Evolutionary conservation across 768 basidiomycete genomes (phyloP).

Genomic region (Calocybe indica): DNA sequence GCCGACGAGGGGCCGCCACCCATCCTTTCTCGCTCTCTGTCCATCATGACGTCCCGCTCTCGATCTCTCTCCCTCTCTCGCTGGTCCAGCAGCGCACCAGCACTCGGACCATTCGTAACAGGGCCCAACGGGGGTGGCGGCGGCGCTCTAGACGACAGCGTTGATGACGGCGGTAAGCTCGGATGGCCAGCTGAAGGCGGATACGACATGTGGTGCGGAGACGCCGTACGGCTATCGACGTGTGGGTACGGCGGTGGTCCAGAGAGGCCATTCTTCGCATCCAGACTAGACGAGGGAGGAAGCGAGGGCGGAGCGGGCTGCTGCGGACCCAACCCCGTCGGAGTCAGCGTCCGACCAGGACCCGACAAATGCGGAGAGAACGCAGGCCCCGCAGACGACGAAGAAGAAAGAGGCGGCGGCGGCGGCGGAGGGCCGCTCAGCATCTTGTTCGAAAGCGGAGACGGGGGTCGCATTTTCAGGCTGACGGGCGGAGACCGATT

Average conservation of each 20-base stretch:
- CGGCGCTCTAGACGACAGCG: not conserved
- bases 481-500: constrained; percentile 22
- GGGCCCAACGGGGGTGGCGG: not conserved
- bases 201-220: constrained; percentile 21
- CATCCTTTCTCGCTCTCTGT: constrained; percentile 19
- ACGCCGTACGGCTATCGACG: constrained; percentile 23
- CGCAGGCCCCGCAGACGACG: not conserved
- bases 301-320: constrained; percentile 7
- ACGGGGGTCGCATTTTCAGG: constrained; percentile 26
- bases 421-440: constrained; percentile 7
- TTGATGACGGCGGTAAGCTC: constrained; percentile 2
- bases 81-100: constrained; percentile 7
- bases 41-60: constrained; percentile 10
- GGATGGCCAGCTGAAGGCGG: constrained; percentile 14
- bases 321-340: constrained; percentile 15
- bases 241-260: constrained; percentile 15
- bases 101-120: not conserved
- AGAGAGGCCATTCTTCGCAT: constrained; percentile 8
- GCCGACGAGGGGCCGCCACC: constrained; percentile 10
- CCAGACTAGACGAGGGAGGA: not conserved
- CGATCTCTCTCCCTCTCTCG: constrained; percentile 23
- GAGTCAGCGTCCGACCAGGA: constrained; percentile 18
- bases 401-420: constrained; percentile 6
- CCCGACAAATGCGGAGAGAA: constrained; percentile 14
- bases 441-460: constrained; percentile 19